Percentiles rank a stretch among this genome's conserved stretches.
These are phyloP conservation scores for sunflower (Helianthus annuus) DNA, from an alignment of 129 eudicot species.

Conservation along the genomic window DNA sequence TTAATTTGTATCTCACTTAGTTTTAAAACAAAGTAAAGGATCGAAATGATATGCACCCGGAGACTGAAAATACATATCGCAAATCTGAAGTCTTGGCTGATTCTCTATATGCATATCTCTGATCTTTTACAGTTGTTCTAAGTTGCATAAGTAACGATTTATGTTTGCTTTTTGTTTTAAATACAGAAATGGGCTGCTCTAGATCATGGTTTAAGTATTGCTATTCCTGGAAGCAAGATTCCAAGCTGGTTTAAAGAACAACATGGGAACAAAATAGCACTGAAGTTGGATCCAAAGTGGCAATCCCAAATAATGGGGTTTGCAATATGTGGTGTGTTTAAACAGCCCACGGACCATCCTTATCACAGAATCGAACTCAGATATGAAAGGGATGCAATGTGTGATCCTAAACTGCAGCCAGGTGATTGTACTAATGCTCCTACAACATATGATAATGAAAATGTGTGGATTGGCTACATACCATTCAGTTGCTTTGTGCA, in stretches of 20 bases:
- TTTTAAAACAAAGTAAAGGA: no score
- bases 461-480: conserved; percentile 13
- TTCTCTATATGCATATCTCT: no score
- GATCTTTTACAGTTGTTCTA: background rate
- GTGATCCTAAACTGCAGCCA: background rate
- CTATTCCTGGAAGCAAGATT: conserved; percentile 8
- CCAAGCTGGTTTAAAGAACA: conserved; percentile 21
- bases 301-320: conserved; percentile 2
- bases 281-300: conserved; percentile 2
- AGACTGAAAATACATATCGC: no score
- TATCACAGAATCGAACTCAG: background rate
- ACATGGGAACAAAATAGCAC: background rate
- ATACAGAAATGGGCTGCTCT: conserved; percentile 11
- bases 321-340: background rate
- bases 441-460: background rate
- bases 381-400: background rate
- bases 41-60: no score
- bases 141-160: background rate
- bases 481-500: conserved; percentile 4
- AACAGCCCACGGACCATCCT: no score
- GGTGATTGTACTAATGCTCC: background rate
- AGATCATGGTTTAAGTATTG: background rate
- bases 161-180: background rate
- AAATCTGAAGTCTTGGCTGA: no score
- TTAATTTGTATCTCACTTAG: no score